Conservation (phyloP, 1,284 basidiomycete genomes). For the Hortiboletus rubellus region DNA sequence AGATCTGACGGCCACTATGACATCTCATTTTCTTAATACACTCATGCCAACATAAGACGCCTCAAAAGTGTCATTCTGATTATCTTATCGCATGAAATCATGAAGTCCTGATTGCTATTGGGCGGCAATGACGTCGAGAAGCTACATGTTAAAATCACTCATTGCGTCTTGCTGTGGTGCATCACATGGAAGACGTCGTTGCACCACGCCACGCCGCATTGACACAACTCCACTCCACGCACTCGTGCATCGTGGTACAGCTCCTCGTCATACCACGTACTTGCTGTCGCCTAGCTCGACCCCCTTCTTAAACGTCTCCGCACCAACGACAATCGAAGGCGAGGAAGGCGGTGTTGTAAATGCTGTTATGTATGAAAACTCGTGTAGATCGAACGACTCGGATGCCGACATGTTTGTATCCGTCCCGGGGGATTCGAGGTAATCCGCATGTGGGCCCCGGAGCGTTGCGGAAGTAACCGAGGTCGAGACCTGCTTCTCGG, state of each 20-base stretch:
- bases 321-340: slow-evolving; percentile 20
- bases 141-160: slow-evolving; percentile 16
- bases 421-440: slow-evolving; percentile 16
- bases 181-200: neutral
- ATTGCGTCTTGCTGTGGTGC: neutral
- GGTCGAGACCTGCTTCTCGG: slow-evolving; percentile 4
- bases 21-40: neutral
- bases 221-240: slow-evolving; percentile 12
- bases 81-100: slow-evolving; percentile 32
- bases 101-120: slow-evolving; percentile 15
- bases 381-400: slow-evolving; percentile 29
- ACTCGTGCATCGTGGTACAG: slow-evolving; percentile 4
- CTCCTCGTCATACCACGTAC: slow-evolving; percentile 15
- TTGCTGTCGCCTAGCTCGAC: slow-evolving; percentile 9
- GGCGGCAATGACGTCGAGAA: slow-evolving; percentile 12
- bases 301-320: slow-evolving; percentile 11
- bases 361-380: slow-evolving; percentile 36
- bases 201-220: slow-evolving; percentile 8
- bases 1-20: slow-evolving; percentile 2
- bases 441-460: slow-evolving; percentile 1
- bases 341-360: slow-evolving; percentile 35
- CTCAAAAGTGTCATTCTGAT: neutral
- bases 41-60: neutral
- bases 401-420: slow-evolving; percentile 17
- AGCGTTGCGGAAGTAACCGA: slow-evolving; percentile 14